phyloP scores from a whole-genome alignment of 352 stramenopile species.

The Aphanomyces stellatus region DNA sequence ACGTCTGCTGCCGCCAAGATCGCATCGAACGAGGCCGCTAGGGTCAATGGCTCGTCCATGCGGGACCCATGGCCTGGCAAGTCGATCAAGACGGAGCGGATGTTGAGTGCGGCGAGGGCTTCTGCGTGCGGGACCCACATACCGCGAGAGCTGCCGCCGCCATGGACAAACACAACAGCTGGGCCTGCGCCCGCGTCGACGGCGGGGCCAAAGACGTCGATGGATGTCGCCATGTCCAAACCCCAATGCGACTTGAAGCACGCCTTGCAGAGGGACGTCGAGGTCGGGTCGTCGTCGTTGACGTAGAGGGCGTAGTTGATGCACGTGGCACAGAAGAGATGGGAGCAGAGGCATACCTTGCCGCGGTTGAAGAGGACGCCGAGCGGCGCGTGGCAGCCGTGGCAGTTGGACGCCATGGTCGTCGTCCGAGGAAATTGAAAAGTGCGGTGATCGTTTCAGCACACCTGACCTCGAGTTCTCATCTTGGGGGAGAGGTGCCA shows the following conservation, averaged over 20 bases:
- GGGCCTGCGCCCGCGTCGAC: not conserved
- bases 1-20: not conserved
- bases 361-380: not conserved
- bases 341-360: not conserved
- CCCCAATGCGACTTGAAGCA: not conserved
- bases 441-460: too few relatives aligned
- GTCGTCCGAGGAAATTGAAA: not conserved
- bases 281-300: not conserved
- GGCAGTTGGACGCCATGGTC: not conserved
- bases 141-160: not conserved
- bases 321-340: not conserved
- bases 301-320: not conserved
- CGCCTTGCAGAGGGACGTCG: not conserved
- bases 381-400: not conserved
- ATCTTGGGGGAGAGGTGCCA: too few relatives aligned
- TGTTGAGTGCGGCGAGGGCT: not conserved
- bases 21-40: not conserved
- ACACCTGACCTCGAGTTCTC: not conserved
- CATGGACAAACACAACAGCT: slow-evolving; percentile 1
- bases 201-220: not conserved
- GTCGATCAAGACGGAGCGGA: not conserved
- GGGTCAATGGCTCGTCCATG: slow-evolving; percentile 4
- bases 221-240: not conserved
- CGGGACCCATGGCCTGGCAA: not conserved
- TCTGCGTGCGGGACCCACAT: not conserved